These are phyloP conservation scores for Warburgia ugandensis DNA, from an alignment of 164 flowering plant genomes.

Conservation along the genomic window DNA sequence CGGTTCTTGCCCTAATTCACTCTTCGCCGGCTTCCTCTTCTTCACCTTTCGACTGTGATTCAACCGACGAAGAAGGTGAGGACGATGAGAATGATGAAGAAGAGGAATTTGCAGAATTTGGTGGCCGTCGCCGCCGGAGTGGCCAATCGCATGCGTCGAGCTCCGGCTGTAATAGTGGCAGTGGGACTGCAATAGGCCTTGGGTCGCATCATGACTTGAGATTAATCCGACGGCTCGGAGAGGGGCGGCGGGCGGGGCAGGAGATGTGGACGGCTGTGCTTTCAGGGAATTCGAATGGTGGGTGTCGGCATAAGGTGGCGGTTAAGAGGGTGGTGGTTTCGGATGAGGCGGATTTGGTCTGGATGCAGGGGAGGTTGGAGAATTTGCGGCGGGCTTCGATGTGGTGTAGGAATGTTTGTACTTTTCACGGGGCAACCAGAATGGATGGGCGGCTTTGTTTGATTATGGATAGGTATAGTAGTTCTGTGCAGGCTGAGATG, in stretches of 20 bases:
- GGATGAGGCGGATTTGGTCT: constrained; percentile 64
- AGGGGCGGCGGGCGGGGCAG: constrained; percentile 44
- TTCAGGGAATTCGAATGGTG: constrained; percentile 7
- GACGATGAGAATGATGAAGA: no score
- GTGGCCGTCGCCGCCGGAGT: constrained; percentile 10
- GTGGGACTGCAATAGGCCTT: constrained; percentile 48
- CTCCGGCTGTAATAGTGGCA: no score
- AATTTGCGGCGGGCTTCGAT: constrained; percentile 56
- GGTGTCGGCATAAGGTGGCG: constrained; percentile 65
- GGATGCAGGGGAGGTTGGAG: constrained; percentile 77
- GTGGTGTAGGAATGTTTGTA: constrained; percentile 97
- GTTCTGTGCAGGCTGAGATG: constrained; percentile 85
- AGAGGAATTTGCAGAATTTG: constrained; percentile 23
- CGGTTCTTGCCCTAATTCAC: constrained; percentile 59
- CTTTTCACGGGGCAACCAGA: constrained; percentile 75
- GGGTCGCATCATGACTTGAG: constrained; percentile 50
- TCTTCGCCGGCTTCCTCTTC: constrained; percentile 19
- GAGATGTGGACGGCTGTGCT: constrained; percentile 71
- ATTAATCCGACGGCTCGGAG: constrained; percentile 46
- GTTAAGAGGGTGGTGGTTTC: constrained; percentile 67
- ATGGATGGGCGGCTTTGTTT: constrained; percentile 57
- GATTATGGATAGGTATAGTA: constrained; percentile 75
- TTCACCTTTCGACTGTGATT: constrained; percentile 30
- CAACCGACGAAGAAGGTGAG: constrained; percentile 43
- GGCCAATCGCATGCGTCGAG: constrained; percentile 34